These are phyloP conservation scores for Solanum appendiculatum DNA, from an alignment of 257 asterid species.

Conservation along the genomic window DNA sequence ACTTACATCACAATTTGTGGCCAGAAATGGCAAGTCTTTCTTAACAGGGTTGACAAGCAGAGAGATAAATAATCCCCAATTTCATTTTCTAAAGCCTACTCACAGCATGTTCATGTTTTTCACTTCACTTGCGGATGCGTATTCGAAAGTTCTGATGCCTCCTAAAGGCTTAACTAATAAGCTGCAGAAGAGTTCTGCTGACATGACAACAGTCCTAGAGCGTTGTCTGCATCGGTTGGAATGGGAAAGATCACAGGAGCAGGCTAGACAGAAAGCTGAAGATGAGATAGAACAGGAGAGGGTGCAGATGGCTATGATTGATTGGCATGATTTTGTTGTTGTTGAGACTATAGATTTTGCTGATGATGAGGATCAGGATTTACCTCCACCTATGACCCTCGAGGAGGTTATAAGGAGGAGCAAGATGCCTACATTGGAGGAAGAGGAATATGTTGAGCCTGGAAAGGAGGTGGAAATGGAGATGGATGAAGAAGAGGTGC, in stretches of 20 bases:
- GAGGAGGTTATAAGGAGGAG: slow-evolving; percentile 97
- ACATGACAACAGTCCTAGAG: slow-evolving; percentile 85
- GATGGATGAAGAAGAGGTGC: slow-evolving; percentile 97
- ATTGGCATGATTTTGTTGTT: slow-evolving; percentile 97
- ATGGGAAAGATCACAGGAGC: slow-evolving; percentile 94
- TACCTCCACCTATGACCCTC: slow-evolving; percentile 92
- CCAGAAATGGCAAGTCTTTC: slow-evolving; percentile 83
- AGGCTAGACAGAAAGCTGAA: slow-evolving; percentile 92
- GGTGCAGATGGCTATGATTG: slow-evolving; percentile 85
- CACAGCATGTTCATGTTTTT: slow-evolving; percentile 97
- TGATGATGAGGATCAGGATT: slow-evolving; percentile 91
- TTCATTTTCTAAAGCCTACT: slow-evolving; percentile 85
- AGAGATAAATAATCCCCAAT: slow-evolving; percentile 79
- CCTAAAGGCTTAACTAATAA: slow-evolving; percentile 66
- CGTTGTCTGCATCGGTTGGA: slow-evolving; percentile 83
- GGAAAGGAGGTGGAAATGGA: slow-evolving; percentile 96
- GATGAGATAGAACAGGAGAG: slow-evolving; percentile 90
- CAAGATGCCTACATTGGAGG: slow-evolving; percentile 63
- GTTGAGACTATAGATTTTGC: slow-evolving; percentile 90
- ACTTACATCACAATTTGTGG: slow-evolving; percentile 95
- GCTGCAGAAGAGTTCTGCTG: slow-evolving; percentile 56
- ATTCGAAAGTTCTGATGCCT: slow-evolving; percentile 93
- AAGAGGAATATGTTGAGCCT: slow-evolving; percentile 71
- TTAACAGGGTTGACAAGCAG: slow-evolving; percentile 85
- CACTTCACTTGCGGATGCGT: slow-evolving; percentile 91